These are phyloP conservation scores for Theileria luwenshuni DNA, from an alignment of 169 alveolate species.

Conservation along the genomic window DNA sequence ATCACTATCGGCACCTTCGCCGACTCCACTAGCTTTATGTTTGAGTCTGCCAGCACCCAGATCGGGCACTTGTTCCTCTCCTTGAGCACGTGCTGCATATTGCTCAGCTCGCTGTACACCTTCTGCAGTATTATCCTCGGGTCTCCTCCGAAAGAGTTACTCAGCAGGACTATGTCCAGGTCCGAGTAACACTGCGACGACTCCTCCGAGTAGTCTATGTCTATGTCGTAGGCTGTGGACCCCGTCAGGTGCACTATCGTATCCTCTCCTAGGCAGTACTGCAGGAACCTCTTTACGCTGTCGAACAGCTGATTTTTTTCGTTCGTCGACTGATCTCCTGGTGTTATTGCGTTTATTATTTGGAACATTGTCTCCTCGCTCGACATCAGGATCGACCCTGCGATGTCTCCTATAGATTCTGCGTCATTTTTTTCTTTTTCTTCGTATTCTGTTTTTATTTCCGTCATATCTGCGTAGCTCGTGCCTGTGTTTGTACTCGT, in stretches of 20 bases:
- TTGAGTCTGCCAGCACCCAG: constrained; percentile 62
- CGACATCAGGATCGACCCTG: constrained; percentile 36
- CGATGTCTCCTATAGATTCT: constrained; percentile 29
- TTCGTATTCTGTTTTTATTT: neutral
- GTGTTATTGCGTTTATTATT: constrained; percentile 40
- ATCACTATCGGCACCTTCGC: constrained; percentile 89
- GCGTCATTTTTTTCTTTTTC: neutral
- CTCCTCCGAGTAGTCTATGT: constrained; percentile 49
- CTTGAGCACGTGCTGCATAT: constrained; percentile 36
- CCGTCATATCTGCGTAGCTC: neutral
- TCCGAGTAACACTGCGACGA: constrained; percentile 49
- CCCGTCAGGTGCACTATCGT: constrained; percentile 59
- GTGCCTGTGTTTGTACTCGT: neutral
- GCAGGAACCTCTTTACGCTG: constrained; percentile 46
- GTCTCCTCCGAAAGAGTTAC: constrained; percentile 35
- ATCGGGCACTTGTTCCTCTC: constrained; percentile 31
- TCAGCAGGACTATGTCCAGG: constrained; percentile 48
- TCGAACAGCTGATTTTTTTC: constrained; percentile 45
- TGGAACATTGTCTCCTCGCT: constrained; percentile 37
- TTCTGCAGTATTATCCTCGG: constrained; percentile 44
- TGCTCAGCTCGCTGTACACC: constrained; percentile 30
- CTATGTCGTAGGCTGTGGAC: constrained; percentile 66
- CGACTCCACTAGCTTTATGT: constrained; percentile 82
- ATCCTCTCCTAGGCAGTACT: constrained; percentile 58
- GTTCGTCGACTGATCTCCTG: constrained; percentile 40